phyloP scores from a whole-genome alignment of 1,139 yeast genomes.

The Petasospora rhodanensis region DNA sequence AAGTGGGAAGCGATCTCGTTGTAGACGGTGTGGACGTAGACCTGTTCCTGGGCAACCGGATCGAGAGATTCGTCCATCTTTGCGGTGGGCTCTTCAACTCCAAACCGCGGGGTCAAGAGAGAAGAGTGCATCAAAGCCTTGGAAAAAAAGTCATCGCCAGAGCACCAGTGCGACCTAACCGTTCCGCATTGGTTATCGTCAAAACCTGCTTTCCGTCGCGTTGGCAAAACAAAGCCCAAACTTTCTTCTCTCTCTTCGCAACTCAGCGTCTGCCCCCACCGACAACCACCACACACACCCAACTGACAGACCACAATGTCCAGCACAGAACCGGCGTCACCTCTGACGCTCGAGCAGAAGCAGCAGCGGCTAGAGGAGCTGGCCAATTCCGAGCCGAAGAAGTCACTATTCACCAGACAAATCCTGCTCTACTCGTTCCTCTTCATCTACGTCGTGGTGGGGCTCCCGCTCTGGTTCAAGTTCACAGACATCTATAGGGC shows the following conservation, averaged over 20 bases:
- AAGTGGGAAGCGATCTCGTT: constrained; percentile 90
- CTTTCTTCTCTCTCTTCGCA: too few relatives aligned
- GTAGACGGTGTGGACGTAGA: constrained; percentile 83
- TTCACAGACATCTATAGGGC: constrained; percentile 78
- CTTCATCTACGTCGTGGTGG: constrained; percentile 46
- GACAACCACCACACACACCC: too few relatives aligned
- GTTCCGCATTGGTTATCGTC: too few relatives aligned
- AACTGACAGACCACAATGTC: too few relatives aligned
- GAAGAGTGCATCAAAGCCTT: too few relatives aligned
- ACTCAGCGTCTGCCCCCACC: too few relatives aligned
- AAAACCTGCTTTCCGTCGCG: too few relatives aligned
- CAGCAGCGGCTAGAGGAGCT: constrained; percentile 6
- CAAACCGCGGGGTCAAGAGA: too few relatives aligned
- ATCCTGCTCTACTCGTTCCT: constrained; percentile 26
- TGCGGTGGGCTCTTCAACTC: too few relatives aligned
- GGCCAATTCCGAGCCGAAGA: constrained; percentile 17
- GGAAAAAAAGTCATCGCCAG: not conserved
- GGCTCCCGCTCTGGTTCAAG: constrained; percentile 67
- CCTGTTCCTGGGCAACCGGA: constrained; percentile 62
- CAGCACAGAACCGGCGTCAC: not conserved
- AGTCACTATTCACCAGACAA: constrained; percentile 20
- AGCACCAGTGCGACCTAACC: too few relatives aligned
- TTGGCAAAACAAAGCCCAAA: too few relatives aligned
- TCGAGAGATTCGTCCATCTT: constrained; percentile 26
- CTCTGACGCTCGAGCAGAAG: constrained; percentile 2